Evolutionary conservation across 257 asterid species (phyloP), one percentile per base, ranked within the genome.

Genomic region (Ehretia macrophylla): DNA sequence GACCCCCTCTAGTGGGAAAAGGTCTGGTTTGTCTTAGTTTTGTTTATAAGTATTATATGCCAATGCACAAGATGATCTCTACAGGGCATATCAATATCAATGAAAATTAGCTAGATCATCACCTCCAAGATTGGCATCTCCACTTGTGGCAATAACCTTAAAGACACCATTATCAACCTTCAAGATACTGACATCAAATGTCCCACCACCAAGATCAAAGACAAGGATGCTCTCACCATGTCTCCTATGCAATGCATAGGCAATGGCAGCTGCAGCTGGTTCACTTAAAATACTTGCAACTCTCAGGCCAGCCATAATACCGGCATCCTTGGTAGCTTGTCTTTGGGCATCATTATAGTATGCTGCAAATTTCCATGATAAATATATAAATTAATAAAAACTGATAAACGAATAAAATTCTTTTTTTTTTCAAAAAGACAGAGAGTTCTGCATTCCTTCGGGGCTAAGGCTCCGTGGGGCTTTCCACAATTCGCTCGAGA

Each of bases 111-210:
- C 14, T 17, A 32, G 49, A 39, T 62, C 20, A 32, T 63, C 14
- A 51, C 68, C 68, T 51, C 68, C 68, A 12, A 63, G 27, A 42
- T 63, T 51, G 11, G 60, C 42, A 59, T 63, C 68, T 14, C 68
- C 60, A 53, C 37, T 51, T 19, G 68, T 63, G 68, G 68, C 45
- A 37, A 51, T 51, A 38, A 63, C 60, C 51, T 63, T 50, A 35
- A 63, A 51, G 20, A 51, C 53, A 16, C 59, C 51, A 51, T 63
- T 32, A 10, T 60, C 48, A 27, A 60, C 50, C 11, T 27, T 60
- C 47, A 60, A 37, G 56, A 60, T 17, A 37, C 46, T 47, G 44
- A 49, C 57, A 49, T 60, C 66, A 32, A 60, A 47, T 47, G 56
- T 60, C 14, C 66, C 56, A 19, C 66, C 66, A 11, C 66, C 66